Evolutionary conservation across 371 early-diverging fungal genomes (phyloP).

Genomic region (Synchytrium microbalum): DNA sequence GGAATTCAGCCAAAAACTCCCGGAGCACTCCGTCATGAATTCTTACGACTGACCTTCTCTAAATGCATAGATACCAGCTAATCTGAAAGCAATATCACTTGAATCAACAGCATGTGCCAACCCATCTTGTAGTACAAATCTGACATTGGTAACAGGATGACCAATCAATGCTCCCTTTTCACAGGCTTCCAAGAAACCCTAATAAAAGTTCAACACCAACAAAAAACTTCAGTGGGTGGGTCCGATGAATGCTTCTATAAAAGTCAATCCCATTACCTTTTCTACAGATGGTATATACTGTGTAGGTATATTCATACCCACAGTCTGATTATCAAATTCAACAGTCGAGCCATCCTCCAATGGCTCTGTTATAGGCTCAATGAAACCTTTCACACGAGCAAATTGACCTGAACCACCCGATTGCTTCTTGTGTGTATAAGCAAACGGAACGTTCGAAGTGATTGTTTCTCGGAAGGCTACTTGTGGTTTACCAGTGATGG

Average conservation of each 20-base stretch:
- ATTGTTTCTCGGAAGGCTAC: conserved; percentile 96
- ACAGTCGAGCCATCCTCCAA: conserved; percentile 23
- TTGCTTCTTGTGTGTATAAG: conserved; percentile 98
- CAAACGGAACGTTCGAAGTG: conserved; percentile 65
- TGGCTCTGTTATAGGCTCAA: conserved; percentile 73
- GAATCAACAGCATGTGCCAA: conserved; percentile 93
- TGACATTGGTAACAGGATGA: conserved; percentile 77
- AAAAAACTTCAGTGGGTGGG: conserved; percentile 1
- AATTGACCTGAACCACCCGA: conserved; percentile 96
- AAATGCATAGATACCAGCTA: conserved; percentile 83
- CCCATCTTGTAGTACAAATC: conserved; percentile 93
- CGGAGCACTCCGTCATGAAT: too few relatives aligned
- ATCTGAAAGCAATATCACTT: conserved; percentile 92
- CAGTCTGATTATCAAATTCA: conserved; percentile 59
- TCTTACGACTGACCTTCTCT: conserved; percentile 65
- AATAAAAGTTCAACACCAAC: neutral
- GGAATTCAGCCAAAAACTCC: conserved; percentile 2
- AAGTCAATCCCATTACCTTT: conserved; percentile 41
- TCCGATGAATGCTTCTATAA: conserved; percentile 6
- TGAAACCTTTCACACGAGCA: conserved; percentile 81
- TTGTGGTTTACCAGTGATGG: conserved; percentile 89
- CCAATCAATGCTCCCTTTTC: conserved; percentile 90
- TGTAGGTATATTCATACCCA: conserved; percentile 90
- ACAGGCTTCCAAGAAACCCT: conserved; percentile 84
- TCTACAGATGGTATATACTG: conserved; percentile 94